These are phyloP conservation scores for Phytopythium ostracodes DNA, from an alignment of 352 stramenopile genomes.

Conservation along the genomic window DNA sequence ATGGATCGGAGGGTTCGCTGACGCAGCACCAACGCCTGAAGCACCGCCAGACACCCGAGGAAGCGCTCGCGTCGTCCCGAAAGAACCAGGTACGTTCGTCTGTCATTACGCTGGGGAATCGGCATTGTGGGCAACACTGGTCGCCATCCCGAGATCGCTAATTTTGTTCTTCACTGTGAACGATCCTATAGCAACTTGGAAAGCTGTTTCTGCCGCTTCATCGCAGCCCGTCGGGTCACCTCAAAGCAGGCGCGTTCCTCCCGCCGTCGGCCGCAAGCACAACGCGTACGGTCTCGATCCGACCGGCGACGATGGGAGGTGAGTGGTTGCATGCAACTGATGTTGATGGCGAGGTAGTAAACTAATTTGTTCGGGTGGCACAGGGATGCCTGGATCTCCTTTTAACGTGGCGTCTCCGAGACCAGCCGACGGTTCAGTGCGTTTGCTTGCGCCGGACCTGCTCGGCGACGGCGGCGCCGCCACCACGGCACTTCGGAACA, in stretches of 20 bases:
- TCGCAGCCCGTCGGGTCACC: slow-evolving; percentile 10
- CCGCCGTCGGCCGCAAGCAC: slow-evolving; percentile 2
- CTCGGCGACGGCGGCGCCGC: neutral
- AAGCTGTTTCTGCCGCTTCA: slow-evolving; percentile 50
- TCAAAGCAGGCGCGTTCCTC: slow-evolving; percentile 1
- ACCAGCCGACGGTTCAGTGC: neutral
- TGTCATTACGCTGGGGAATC: neutral
- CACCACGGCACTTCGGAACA: neutral
- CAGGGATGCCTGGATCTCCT: slow-evolving; percentile 1
- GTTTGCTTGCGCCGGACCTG: neutral
- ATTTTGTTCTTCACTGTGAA: neutral
- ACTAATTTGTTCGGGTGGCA: too few species aligned
- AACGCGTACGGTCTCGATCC: slow-evolving; percentile 48
- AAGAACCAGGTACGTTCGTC: slow-evolving; percentile 27
- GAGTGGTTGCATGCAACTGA: neutral
- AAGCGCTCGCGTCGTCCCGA: slow-evolving; percentile 19
- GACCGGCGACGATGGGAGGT: slow-evolving; percentile 41
- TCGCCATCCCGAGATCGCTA: neutral
- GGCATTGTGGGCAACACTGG: too few species aligned
- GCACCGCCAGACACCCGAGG: slow-evolving; percentile 38
- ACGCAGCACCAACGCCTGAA: slow-evolving; percentile 82
- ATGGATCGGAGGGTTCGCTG: slow-evolving; percentile 74
- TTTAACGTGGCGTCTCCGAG: neutral
- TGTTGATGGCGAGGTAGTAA: too few species aligned
- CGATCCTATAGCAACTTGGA: slow-evolving; percentile 17